Conservation (phyloP, 2,329 filamentous ascomycete genomes). For the Ampelomyces quisqualis region DNA sequence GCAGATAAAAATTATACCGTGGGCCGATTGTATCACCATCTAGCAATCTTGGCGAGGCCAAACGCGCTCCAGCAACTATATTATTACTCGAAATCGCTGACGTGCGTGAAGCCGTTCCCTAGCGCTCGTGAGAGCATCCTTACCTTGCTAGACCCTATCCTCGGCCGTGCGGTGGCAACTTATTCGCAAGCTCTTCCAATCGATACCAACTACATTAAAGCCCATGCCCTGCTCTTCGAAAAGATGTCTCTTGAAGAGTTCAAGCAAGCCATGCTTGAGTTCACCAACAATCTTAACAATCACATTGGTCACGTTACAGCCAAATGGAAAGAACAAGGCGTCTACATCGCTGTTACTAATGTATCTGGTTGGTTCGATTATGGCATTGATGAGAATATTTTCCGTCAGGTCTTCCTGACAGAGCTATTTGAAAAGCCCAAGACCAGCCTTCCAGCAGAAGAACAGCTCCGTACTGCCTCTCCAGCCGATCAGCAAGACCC, state of each 20-base stretch:
- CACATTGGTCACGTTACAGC: slow-evolving; percentile 57
- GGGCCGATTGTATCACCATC: slow-evolving; percentile 82
- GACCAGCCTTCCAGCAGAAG: slow-evolving; percentile 16
- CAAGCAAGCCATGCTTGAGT: slow-evolving; percentile 49
- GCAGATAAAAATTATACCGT: slow-evolving; percentile 73
- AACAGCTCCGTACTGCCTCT: slow-evolving; percentile 18
- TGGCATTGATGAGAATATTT: slow-evolving; percentile 49
- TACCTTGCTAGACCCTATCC: slow-evolving; percentile 62
- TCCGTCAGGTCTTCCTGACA: slow-evolving; percentile 33
- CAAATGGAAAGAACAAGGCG: slow-evolving; percentile 59
- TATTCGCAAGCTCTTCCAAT: slow-evolving; percentile 45
- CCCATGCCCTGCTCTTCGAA: slow-evolving; percentile 66
- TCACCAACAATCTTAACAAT: slow-evolving; percentile 56
- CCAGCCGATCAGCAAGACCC: slow-evolving; percentile 17
- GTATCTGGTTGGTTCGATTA: slow-evolving; percentile 57
- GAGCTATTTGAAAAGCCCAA: slow-evolving; percentile 6
- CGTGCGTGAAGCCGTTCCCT: slow-evolving; percentile 65
- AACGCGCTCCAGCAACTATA: slow-evolving; percentile 70
- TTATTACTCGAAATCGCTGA: slow-evolving; percentile 70
- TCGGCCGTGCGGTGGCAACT: slow-evolving; percentile 39
- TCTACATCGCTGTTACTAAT: slow-evolving; percentile 60
- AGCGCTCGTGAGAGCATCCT: slow-evolving; percentile 70
- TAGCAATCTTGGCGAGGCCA: slow-evolving; percentile 74
- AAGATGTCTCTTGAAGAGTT: slow-evolving; percentile 53
- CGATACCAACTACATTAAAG: slow-evolving; percentile 63